Percentiles rank a stretch among this genome's conserved stretches.
Evolutionary conservation across 495 filamentous ascomycete genomes (phyloP).

Genomic region (Bombardia bombarda): DNA sequence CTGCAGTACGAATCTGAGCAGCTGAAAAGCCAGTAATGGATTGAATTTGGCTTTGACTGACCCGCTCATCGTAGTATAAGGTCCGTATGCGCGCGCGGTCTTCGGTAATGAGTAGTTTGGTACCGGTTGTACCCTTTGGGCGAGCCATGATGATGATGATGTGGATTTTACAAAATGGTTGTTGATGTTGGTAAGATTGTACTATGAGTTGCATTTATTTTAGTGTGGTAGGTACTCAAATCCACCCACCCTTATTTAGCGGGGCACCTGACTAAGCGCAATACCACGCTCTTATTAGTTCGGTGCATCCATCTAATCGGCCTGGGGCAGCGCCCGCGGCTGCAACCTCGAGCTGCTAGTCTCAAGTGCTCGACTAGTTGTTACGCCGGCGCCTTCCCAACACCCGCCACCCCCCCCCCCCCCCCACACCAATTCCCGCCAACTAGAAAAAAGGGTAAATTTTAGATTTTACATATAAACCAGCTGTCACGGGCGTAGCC

Average conservation of each 20-base stretch:
- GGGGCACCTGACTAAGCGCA: neutral
- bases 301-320: no score
- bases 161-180: neutral
- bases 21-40: slow-evolving; percentile 1
- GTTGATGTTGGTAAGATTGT: neutral
- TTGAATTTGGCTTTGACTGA: slow-evolving; percentile 1
- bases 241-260: neutral
- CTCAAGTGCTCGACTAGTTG: no score
- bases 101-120: slow-evolving; percentile 1
- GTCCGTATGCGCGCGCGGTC: neutral
- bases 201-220: neutral
- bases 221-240: neutral
- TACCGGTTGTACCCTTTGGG: neutral
- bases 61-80: slow-evolving; percentile 2
- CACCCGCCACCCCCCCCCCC: no score
- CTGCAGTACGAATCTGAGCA: slow-evolving; percentile 1
- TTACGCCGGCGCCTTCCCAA: no score
- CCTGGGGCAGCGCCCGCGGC: no score
- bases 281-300: no score
- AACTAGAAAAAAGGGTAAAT: no score
- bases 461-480: no score
- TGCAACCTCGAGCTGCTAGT: no score
- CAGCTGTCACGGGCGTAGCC: no score
- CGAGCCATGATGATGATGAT: neutral
- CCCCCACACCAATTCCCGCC: no score